These are phyloP conservation scores for Papiliotrema flavescens DNA, from an alignment of 1,284 basidiomycete species.

Conservation along the genomic window DNA sequence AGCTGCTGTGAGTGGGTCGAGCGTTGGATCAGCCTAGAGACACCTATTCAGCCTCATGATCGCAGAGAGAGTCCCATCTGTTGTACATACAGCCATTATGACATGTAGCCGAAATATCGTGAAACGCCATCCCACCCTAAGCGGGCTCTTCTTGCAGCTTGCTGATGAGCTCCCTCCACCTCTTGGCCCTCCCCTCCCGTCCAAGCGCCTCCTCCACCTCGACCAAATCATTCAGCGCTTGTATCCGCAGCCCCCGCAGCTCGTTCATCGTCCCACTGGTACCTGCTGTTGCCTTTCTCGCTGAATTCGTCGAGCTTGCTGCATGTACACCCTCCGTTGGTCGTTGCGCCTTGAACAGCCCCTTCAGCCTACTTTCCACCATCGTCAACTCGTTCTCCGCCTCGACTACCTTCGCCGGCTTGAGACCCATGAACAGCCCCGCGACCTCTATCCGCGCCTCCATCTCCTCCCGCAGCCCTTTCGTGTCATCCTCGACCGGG, in stretches of 20 bases:
- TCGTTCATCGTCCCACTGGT: too few relatives aligned
- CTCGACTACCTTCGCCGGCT: constrained; percentile 10
- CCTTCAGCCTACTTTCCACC: constrained; percentile 20
- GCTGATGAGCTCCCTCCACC: constrained; percentile 12
- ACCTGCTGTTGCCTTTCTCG: too few relatives aligned
- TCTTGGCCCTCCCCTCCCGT: constrained; percentile 18
- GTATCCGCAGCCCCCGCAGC: constrained; percentile 12
- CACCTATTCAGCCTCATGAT: too few relatives aligned
- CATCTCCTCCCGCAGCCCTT: constrained; percentile 10
- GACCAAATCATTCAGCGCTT: constrained; percentile 17
- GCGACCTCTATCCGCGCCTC: constrained; percentile 24
- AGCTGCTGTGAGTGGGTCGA: too few relatives aligned
- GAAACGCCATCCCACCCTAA: not conserved
- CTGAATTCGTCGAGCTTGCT: too few relatives aligned
- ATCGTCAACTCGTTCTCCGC: constrained; percentile 25
- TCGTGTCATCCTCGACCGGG: not conserved
- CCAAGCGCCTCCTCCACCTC: constrained; percentile 30
- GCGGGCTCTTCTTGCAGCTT: too few relatives aligned
- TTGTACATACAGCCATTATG: too few relatives aligned
- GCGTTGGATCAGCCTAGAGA: too few relatives aligned
- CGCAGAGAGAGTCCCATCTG: too few relatives aligned
- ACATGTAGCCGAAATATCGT: too few relatives aligned
- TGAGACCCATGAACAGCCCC: constrained; percentile 12
- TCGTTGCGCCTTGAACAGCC: not conserved
- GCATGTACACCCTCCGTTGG: too few relatives aligned